These are phyloP conservation scores for Vaccinium macrocarpon DNA, from an alignment of 148 eudicot genomes.

Conservation along the genomic window DNA sequence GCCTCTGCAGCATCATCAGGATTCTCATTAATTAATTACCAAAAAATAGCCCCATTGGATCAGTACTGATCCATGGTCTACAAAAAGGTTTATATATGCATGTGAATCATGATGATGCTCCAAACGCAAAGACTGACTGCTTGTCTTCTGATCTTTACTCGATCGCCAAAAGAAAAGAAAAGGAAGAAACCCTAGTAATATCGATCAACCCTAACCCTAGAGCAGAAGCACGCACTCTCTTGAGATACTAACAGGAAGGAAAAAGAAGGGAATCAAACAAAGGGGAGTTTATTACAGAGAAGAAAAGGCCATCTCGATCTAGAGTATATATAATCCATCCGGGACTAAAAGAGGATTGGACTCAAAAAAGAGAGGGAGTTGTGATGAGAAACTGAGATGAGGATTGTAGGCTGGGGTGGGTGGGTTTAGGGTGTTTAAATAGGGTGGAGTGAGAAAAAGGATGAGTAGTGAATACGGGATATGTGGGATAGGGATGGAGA, in stretches of 20 bases:
- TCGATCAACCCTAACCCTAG: constrained; percentile 34
- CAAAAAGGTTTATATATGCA: constrained; percentile 14
- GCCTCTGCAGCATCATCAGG: constrained; percentile 99
- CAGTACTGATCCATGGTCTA: neutral
- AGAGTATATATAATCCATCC: no score
- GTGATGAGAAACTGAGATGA: constrained; percentile 19
- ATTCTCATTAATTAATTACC: constrained; percentile 51
- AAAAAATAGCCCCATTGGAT: neutral
- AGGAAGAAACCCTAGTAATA: constrained; percentile 15
- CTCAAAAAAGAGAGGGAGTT: neutral
- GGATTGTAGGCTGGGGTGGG: constrained; percentile 8
- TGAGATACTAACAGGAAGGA: neutral
- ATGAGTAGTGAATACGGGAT: constrained; percentile 25
- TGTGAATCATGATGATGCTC: constrained; percentile 98
- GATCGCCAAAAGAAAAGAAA: neutral
- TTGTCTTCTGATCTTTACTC: constrained; percentile 4
- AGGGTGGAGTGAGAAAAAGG: constrained; percentile 20
- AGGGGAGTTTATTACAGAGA: neutral
- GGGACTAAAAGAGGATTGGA: neutral
- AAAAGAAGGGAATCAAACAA: constrained; percentile 1
- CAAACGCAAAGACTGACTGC: constrained; percentile 66
- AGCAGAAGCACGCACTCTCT: neutral
- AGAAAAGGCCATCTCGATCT: neutral
- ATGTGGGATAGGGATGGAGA: constrained; percentile 19
- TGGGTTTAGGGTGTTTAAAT: constrained; percentile 22